Percentiles rank a stretch among this genome's conserved stretches.
Evolutionary conservation across 306 rosid genomes (phyloP).

Genomic region (Acacia melanoxylon): DNA sequence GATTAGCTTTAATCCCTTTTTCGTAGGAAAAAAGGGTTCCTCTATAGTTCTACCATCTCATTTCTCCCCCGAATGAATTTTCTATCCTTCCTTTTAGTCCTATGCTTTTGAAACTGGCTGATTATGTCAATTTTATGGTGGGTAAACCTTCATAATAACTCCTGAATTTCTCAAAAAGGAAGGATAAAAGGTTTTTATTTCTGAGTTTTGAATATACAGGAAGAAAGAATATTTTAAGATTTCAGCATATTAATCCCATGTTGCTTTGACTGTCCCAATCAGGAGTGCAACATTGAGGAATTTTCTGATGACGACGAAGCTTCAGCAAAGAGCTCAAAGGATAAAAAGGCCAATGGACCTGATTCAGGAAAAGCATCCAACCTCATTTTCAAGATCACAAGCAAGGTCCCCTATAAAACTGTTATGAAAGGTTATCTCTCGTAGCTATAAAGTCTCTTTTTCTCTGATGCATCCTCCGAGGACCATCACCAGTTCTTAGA

Average conservation of each 20-base stretch:
- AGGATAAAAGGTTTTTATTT: not conserved
- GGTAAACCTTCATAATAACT: not conserved
- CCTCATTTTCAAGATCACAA: constrained; percentile 54
- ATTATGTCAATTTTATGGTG: not conserved
- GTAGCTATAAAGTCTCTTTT: not conserved
- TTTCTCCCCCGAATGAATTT: not conserved
- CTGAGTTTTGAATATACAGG: constrained; percentile 23
- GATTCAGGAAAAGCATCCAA: constrained; percentile 50
- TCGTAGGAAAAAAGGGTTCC: not conserved
- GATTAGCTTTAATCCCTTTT: not conserved
- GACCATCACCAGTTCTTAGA: constrained; percentile 29
- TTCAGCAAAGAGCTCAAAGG: constrained; percentile 54
- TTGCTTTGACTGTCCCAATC: constrained; percentile 29
- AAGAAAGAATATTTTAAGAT: constrained; percentile 13
- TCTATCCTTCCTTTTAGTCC: not conserved
- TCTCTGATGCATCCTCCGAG: constrained; percentile 5
- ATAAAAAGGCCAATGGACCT: constrained; percentile 58
- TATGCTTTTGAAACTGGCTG: not conserved
- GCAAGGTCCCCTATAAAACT: constrained; percentile 59
- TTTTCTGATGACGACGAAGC: constrained; percentile 51
- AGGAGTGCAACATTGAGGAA: constrained; percentile 65
- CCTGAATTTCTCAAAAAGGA: not conserved
- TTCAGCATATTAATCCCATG: constrained; percentile 24
- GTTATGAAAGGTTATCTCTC: constrained; percentile 49
- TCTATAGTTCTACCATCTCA: not conserved